Percentiles rank a stretch among this genome's conserved stretches.
Conservation (phyloP, 75 land plant genomes). For the Cryptomeria japonica region DNA sequence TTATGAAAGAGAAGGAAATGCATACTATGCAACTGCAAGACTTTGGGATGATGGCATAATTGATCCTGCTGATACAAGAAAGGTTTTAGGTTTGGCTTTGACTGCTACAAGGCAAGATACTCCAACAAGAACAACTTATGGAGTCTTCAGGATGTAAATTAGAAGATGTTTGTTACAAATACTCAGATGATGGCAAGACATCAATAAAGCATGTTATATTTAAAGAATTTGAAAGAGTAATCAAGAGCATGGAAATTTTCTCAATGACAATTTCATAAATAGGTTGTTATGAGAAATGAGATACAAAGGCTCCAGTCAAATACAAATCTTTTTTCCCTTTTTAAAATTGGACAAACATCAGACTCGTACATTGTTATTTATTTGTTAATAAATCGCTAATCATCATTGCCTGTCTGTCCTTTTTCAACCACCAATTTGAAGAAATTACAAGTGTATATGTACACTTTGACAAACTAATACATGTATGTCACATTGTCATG, state of each 20-base stretch:
- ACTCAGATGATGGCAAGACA: background rate
- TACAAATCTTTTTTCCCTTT: background rate
- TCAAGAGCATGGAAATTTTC: background rate
- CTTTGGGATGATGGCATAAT: constrained; percentile 99
- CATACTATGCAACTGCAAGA: constrained; percentile 94
- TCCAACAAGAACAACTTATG: constrained; percentile 70
- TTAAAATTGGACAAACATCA: background rate
- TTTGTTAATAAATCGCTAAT: no score
- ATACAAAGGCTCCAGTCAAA: background rate
- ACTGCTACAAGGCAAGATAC: constrained; percentile 64
- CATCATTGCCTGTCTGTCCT: background rate
- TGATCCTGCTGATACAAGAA: constrained; percentile 94
- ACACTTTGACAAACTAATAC: background rate
- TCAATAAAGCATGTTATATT: background rate
- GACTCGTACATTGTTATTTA: background rate
- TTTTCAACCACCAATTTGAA: background rate
- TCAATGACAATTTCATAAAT: background rate
- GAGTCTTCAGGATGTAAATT: constrained; percentile 91
- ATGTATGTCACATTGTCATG: background rate
- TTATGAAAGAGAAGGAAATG: constrained; percentile 87
- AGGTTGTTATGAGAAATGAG: background rate
- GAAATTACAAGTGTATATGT: background rate
- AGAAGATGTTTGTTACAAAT: background rate
- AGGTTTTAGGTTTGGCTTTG: constrained; percentile 74
- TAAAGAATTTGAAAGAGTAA: background rate